phyloP scores from a whole-genome alignment of 305 asterid species.

The Fraxinus latifolia region DNA sequence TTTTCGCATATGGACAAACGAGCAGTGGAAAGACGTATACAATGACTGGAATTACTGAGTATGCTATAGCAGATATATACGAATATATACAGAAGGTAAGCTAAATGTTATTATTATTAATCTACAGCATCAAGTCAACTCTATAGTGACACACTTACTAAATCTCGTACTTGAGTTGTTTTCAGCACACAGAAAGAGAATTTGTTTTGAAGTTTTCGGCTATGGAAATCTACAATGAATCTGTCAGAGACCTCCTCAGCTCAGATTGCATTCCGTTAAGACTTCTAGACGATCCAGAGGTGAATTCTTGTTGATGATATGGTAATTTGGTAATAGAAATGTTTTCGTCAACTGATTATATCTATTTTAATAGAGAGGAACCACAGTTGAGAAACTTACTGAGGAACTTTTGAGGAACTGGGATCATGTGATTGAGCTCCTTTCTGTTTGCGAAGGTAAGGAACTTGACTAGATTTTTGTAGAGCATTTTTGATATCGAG shows the following conservation, averaged over 20 bases:
- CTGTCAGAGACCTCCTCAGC: conserved; percentile 88
- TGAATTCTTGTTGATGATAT: conserved; percentile 21
- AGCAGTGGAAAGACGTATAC: conserved; percentile 97
- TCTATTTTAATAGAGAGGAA: conserved; percentile 58
- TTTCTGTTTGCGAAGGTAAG: conserved; percentile 82
- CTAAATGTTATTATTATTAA: neutral
- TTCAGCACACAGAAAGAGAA: conserved; percentile 66
- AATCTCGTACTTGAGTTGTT: conserved; percentile 4
- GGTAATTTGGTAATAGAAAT: neutral
- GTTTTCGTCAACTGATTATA: conserved; percentile 16
- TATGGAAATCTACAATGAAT: conserved; percentile 90
- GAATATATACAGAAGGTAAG: conserved; percentile 72
- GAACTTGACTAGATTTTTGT: neutral
- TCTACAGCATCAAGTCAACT: neutral
- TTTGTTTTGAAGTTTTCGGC: conserved; percentile 83
- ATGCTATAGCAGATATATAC: conserved; percentile 74
- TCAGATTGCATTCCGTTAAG: conserved; percentile 67
- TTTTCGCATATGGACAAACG: conserved; percentile 93
- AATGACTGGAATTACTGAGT: conserved; percentile 87
- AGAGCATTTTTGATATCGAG: neutral
- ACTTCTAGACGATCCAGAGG: conserved; percentile 95
- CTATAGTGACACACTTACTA: neutral
- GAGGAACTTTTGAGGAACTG: conserved; percentile 80
- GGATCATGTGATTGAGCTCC: conserved; percentile 74
- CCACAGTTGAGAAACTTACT: conserved; percentile 75